These are phyloP conservation scores for Simplicillium aogashimaense DNA, from an alignment of 2,329 filamentous ascomycete species.

Conservation along the genomic window DNA sequence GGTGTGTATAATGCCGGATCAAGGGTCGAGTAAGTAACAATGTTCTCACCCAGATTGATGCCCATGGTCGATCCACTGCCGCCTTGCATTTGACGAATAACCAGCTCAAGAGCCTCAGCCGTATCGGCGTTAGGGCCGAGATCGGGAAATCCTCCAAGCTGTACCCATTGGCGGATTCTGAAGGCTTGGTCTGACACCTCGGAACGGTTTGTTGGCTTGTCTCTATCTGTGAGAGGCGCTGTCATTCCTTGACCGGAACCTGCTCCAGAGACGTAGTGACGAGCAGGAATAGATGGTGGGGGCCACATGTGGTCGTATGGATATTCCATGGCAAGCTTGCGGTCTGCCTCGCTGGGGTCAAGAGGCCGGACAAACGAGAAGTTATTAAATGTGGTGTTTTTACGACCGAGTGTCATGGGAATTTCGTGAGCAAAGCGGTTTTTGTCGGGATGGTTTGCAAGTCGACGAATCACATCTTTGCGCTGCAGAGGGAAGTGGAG, in stretches of 20 bases:
- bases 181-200: slow-evolving; percentile 64
- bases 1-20: slow-evolving; percentile 70
- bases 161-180: slow-evolving; percentile 66
- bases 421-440: slow-evolving; percentile 38
- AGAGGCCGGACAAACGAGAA: slow-evolving; percentile 55
- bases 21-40: slow-evolving; percentile 61
- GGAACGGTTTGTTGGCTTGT: slow-evolving; percentile 34
- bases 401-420: slow-evolving; percentile 38
- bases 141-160: slow-evolving; percentile 38
- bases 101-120: slow-evolving; percentile 10
- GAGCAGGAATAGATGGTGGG: slow-evolving; percentile 57
- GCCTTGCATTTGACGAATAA: slow-evolving; percentile 10
- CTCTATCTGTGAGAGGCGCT: slow-evolving; percentile 14
- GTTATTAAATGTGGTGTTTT: slow-evolving; percentile 49
- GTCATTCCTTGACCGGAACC: slow-evolving; percentile 14
- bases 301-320: slow-evolving; percentile 62
- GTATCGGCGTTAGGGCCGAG: slow-evolving; percentile 13
- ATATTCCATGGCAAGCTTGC: slow-evolving; percentile 19
- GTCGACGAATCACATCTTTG: slow-evolving; percentile 12
- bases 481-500: slow-evolving; percentile 38
- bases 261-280: slow-evolving; percentile 36
- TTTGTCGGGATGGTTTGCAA: slow-evolving; percentile 12
- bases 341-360: slow-evolving; percentile 21
- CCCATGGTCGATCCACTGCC: slow-evolving; percentile 19
- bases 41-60: slow-evolving; percentile 41